Evolutionary conservation across 148 eudicot species (phyloP).

Genomic region (Linanthus parryae): DNA sequence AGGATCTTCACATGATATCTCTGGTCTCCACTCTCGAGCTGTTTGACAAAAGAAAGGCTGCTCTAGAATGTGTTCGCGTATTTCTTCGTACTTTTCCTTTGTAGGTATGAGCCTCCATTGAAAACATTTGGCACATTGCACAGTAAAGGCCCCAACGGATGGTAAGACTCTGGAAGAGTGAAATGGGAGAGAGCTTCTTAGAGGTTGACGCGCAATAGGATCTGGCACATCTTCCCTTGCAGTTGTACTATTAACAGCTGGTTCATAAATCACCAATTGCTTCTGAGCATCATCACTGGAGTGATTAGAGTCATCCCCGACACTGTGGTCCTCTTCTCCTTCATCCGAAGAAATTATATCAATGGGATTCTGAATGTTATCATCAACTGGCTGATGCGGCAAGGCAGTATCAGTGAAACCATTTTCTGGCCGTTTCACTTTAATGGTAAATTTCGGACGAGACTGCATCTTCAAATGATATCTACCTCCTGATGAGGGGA

Average conservation of each 20-base stretch:
- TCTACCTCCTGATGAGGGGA: too few species aligned
- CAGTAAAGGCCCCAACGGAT: constrained; percentile 79
- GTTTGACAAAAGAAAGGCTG: constrained; percentile 63
- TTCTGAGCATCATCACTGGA: constrained; percentile 30
- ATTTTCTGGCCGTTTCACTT: too few species aligned
- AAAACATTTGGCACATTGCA: constrained; percentile 80
- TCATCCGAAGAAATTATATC: constrained; percentile 27
- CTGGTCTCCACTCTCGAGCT: constrained; percentile 78
- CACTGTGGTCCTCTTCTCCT: constrained; percentile 19
- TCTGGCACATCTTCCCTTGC: constrained; percentile 24
- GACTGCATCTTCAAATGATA: too few species aligned
- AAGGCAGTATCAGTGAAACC: too few species aligned
- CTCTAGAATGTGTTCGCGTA: constrained; percentile 69
- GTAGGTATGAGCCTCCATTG: constrained; percentile 95
- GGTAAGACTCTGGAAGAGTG: constrained; percentile 40
- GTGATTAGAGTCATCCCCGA: constrained; percentile 20
- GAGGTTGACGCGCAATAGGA: constrained; percentile 19
- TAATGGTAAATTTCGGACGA: too few species aligned
- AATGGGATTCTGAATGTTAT: constrained; percentile 15
- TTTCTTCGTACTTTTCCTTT: constrained; percentile 86
- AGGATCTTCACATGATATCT: constrained; percentile 60
- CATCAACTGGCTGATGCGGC: too few species aligned
- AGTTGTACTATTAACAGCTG: constrained; percentile 19
- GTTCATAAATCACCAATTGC: constrained; percentile 60
- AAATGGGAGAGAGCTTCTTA: constrained; percentile 3